Conservation (phyloP, 78 protist species). For the Protostelium mycophagum region DNA sequence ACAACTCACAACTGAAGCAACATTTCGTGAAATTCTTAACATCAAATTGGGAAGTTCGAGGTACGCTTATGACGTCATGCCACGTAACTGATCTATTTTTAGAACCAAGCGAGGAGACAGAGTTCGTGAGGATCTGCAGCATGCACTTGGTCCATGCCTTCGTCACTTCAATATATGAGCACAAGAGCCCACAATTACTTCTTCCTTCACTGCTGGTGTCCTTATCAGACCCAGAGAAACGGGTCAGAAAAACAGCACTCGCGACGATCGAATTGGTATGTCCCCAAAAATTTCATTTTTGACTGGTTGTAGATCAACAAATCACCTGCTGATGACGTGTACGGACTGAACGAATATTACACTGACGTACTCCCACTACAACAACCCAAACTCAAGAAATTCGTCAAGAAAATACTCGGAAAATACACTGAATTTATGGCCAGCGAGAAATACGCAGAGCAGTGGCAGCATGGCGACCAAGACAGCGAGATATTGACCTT, state of each 20-base stretch:
- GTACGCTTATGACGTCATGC: too few relatives aligned
- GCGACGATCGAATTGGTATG: background rate
- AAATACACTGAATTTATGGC: background rate
- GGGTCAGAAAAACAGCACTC: background rate
- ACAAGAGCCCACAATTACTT: background rate
- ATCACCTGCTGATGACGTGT: too few relatives aligned
- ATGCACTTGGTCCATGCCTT: background rate
- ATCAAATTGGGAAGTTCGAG: background rate
- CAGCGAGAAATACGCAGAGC: background rate
- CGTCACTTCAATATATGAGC: background rate
- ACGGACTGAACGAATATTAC: background rate
- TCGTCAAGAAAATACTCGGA: background rate
- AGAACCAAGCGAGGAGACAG: background rate
- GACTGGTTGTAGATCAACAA: too few relatives aligned
- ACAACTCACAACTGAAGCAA: background rate
- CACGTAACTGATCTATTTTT: too few relatives aligned
- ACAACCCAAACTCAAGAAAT: background rate
- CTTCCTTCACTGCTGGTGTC: background rate
- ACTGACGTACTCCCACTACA: background rate
- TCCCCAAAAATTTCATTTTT: too few relatives aligned
- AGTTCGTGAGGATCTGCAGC: background rate
- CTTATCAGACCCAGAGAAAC: background rate
- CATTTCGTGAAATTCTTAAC: background rate
- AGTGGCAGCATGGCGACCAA: background rate
- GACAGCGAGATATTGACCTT: background rate